Evolutionary conservation across 495 filamentous ascomycete genomes (phyloP), one percentile per base, ranked within the genome.

Genomic region (Penicillium cinerascens): DNA sequence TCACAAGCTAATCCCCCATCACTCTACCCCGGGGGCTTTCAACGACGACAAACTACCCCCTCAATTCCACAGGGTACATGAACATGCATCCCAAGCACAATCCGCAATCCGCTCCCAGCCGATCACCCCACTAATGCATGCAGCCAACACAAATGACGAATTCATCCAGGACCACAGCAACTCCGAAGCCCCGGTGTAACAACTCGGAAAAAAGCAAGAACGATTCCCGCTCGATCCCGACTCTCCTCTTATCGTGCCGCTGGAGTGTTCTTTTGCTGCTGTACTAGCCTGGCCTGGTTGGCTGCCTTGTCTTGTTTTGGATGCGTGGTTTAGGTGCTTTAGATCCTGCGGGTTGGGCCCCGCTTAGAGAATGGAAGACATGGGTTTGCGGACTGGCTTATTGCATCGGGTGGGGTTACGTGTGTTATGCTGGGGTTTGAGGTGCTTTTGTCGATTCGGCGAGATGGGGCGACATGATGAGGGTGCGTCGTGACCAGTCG

Each of bases 71-170:
- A 13, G 2, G 9, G 13, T 33, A 33, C 29, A 33, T 33, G 11
- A 33, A 11, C 11, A 33, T 33, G 29, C 29, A 33, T 33, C 29
- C 29, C 29, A 33, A 33, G 29, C 29, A 33, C 29, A 33, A 33
- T 13, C 29, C 29, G 10, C 11, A 23, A 13, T 33, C 10, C 29
- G 9, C 29, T 33, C 29, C n/a, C 10, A 4, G 26, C 48, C 40
- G 25, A 51, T 33, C 20, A 17, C 18, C 13, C 22, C 23, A 16
- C 15, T 50, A 42, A 38, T 16, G 25, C 48, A n/a, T 27, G 48
- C 18, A 11, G 23, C 39, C 43, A 51, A 40, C 26, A 29, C 29
- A 33, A 42, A 44, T 52, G 49, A 52, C 49, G 42, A 52, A 52
- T 52, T 42, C 37, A 40, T 44, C 37, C n/a, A 26, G 29, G 13